Base-by-base conservation (phyloP, 2,329 filamentous ascomycete genomes). In the Phialophora macrospora region DNA sequence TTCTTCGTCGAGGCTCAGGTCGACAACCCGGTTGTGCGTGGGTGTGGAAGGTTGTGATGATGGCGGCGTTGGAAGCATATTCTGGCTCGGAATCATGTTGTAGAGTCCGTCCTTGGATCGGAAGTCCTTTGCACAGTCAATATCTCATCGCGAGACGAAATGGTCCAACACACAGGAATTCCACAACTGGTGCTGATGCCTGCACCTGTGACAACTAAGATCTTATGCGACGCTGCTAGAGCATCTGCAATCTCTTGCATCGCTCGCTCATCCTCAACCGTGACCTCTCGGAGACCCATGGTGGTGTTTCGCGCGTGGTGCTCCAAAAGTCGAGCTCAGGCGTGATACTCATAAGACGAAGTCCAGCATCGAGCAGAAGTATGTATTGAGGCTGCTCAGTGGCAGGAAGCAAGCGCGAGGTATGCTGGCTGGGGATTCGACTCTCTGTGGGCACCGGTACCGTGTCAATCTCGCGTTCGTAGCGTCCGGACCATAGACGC, bases 151-250 rank as follows among this genome's bases (percentile, higher is more conserved):
- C 8, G 5, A 38, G 20, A 26, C 20, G n/a, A 4, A 26, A 1
- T 20, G n/a, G 9, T 4, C 12, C 8, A 75, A 60, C 84, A 73
- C 80, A 91, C 89, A 58, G 89, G 89, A 74, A 91, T 91, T 62
- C 89, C 89, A 68, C 88, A 90, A 74, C 90, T 91, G 58, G 89
- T 91, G 74, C 88, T 90, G 74, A 91, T 91, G 60, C 89, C 89
- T 56, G 89, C 89, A 57, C 89, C 89, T 0, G 89, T 91, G 34
- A 91, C 81, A 22, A 91, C 85, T 8, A 91, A 83, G n/a, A 90
- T 83, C 74, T 90, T 91, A 68, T 84, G 85, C 11, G 89, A 85
- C 74, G 87, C 88, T 68, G 84, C 83, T 52, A 91, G 78, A 3
- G 81, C 77, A 73, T 90, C 84, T 72, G 89, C 88, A 69, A 91